Conservation (phyloP, 108 stramenopile species). For the Skeletonema potamos region DNA sequence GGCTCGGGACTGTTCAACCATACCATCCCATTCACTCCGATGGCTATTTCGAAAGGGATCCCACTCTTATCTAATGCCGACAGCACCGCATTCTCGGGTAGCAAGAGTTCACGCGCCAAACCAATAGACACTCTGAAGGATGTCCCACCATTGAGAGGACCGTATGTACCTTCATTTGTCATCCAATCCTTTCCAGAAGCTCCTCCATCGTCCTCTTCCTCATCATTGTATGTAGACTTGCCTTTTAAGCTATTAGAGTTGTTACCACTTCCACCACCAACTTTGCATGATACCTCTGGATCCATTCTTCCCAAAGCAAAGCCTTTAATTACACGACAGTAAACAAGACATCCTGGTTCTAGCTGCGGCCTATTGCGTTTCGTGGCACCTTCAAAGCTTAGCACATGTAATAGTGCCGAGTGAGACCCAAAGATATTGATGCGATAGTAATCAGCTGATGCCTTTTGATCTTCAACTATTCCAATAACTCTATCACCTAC, state of each 20-base stretch:
- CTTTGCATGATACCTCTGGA: conserved; percentile 66
- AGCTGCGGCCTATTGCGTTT: conserved; percentile 83
- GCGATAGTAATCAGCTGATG: conserved; percentile 74
- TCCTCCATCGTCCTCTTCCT: conserved; percentile 59
- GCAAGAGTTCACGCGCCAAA: conserved; percentile 70
- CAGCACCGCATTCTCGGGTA: conserved; percentile 63
- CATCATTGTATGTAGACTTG: conserved; percentile 16
- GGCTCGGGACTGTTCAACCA: conserved; percentile 73
- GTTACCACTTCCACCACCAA: conserved; percentile 37
- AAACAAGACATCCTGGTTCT: conserved; percentile 62
- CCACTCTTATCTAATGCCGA: conserved; percentile 49
- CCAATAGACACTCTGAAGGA: conserved; percentile 60
- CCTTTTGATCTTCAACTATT: conserved; percentile 77
- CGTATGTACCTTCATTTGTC: conserved; percentile 84
- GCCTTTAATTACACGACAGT: conserved; percentile 59
- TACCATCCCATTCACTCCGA: conserved; percentile 82
- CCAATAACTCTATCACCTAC: conserved; percentile 80
- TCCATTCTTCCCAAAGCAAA: conserved; percentile 51
- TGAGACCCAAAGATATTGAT: conserved; percentile 80
- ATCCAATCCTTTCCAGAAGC: conserved; percentile 82
- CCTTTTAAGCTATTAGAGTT: not conserved
- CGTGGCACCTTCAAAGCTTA: conserved; percentile 81
- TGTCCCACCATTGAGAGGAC: conserved; percentile 72
- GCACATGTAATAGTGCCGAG: conserved; percentile 55
- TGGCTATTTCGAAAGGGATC: conserved; percentile 71